Percentiles rank a stretch among this genome's conserved stretches.
These are phyloP conservation scores for Rhizopogon roseolus DNA, from an alignment of 768 basidiomycete genomes.

Conservation along the genomic window DNA sequence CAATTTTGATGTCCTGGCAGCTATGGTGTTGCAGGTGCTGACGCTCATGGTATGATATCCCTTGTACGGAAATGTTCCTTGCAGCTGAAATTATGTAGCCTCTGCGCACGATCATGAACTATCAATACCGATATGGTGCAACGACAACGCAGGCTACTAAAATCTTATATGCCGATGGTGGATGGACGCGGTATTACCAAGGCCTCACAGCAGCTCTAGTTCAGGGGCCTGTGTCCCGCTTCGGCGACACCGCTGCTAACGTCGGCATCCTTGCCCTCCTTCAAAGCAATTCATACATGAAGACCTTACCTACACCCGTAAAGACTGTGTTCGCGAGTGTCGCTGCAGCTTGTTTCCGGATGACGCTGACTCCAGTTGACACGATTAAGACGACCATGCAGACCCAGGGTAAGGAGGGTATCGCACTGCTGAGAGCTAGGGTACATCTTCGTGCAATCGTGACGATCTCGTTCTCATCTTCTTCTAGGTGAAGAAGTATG, in stretches of 20 bases:
- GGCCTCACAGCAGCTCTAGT: conserved; percentile 83
- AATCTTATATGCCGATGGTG: conserved; percentile 75
- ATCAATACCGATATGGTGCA: conserved; percentile 88
- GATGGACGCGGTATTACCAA: conserved; percentile 81
- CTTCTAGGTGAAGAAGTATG: conserved; percentile 63
- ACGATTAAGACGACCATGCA: conserved; percentile 96
- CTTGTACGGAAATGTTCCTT: neutral
- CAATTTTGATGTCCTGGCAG: conserved; percentile 28
- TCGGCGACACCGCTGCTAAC: conserved; percentile 95
- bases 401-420: conserved; percentile 74
- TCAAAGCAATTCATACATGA: conserved; percentile 69
- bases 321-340: conserved; percentile 79
- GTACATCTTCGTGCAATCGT: conserved; percentile 30
- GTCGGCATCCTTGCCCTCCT: conserved; percentile 86
- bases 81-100: conserved; percentile 42
- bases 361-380: conserved; percentile 90
- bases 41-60: conserved; percentile 59
- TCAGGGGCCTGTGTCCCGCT: conserved; percentile 80
- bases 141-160: conserved; percentile 57
- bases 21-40: conserved; percentile 93
- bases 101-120: conserved; percentile 97
- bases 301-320: conserved; percentile 51
- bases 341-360: conserved; percentile 81
- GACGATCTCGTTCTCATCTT: neutral
- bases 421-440: conserved; percentile 60